Percentiles rank a stretch among this genome's conserved stretches.
Conservation (phyloP, 2,329 filamentous ascomycete genomes). For the Calonectria pseudoreteaudii region DNA sequence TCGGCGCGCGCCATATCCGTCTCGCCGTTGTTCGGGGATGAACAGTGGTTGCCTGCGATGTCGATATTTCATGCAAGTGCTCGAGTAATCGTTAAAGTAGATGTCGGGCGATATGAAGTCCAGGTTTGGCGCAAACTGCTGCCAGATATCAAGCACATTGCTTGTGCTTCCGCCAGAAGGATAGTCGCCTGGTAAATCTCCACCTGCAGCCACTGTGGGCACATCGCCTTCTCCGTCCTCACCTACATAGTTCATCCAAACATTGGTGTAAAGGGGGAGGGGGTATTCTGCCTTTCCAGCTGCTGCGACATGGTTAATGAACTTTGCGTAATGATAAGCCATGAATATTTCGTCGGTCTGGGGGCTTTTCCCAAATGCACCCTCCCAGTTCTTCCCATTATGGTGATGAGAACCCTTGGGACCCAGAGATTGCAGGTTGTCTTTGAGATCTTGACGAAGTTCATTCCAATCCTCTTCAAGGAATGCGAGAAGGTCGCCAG, state of each 20-base stretch:
- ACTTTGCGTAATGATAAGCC: slow-evolving; percentile 44
- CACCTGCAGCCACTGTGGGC: slow-evolving; percentile 40
- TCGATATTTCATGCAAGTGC: slow-evolving; percentile 52
- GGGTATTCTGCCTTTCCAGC: slow-evolving; percentile 39
- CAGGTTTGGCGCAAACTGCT: slow-evolving; percentile 49
- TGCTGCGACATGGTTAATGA: slow-evolving; percentile 41
- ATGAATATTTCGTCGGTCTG: slow-evolving; percentile 44
- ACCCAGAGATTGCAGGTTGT: neutral
- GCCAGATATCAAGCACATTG: slow-evolving; percentile 49
- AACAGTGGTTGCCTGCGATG: slow-evolving; percentile 56
- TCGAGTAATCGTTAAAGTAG: slow-evolving; percentile 34
- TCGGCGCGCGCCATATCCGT: slow-evolving; percentile 54
- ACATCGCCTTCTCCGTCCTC: slow-evolving; percentile 34
- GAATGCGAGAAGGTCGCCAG: slow-evolving; percentile 14
- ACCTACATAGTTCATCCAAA: slow-evolving; percentile 43
- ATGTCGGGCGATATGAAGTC: slow-evolving; percentile 58
- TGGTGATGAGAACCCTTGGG: neutral
- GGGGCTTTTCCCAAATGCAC: slow-evolving; percentile 42
- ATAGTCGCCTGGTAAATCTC: slow-evolving; percentile 42
- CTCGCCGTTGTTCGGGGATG: slow-evolving; percentile 61
- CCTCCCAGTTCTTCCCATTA: slow-evolving; percentile 36
- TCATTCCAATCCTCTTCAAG: slow-evolving; percentile 16
- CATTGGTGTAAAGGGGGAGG: slow-evolving; percentile 42
- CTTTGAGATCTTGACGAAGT: slow-evolving; percentile 16
- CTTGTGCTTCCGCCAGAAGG: slow-evolving; percentile 42